Evolutionary conservation across 179 eudicot species (phyloP).

Genomic region (Beta lomatogona): DNA sequence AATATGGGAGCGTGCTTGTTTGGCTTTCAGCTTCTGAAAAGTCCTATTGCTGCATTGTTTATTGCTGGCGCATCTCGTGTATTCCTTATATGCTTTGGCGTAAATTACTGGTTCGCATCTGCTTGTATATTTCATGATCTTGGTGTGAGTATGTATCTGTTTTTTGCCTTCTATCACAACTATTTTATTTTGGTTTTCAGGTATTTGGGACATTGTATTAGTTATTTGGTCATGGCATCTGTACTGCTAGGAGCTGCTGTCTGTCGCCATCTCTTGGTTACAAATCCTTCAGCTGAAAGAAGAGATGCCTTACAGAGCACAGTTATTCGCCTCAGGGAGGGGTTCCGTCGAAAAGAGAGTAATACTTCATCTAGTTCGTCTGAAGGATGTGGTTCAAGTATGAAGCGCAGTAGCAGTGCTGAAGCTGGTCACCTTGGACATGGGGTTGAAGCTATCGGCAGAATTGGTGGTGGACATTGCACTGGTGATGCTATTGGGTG

Average conservation of each 20-base stretch:
- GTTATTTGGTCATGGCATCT: slow-evolving; percentile 95
- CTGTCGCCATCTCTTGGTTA: slow-evolving; percentile 83
- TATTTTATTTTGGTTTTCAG: slow-evolving; percentile 39
- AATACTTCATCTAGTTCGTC: slow-evolving; percentile 94
- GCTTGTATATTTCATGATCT: slow-evolving; percentile 6
- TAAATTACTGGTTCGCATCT: slow-evolving; percentile 84
- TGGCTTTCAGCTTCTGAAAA: slow-evolving; percentile 84
- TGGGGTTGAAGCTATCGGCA: slow-evolving; percentile 42
- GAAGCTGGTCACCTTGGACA: slow-evolving; percentile 87
- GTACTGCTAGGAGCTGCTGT: slow-evolving; percentile 97
- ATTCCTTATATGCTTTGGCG: slow-evolving; percentile 95
- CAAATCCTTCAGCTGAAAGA: slow-evolving; percentile 91
- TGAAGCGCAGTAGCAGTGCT: slow-evolving; percentile 96
- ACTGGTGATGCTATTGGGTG: slow-evolving; percentile 67
- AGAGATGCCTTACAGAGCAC: slow-evolving; percentile 96
- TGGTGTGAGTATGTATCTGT: background rate
- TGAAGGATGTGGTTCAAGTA: slow-evolving; percentile 91
- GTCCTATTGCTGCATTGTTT: slow-evolving; percentile 80
- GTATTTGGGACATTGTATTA: slow-evolving; percentile 95
- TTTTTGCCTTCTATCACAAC: slow-evolving; percentile 11
- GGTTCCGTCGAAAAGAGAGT: slow-evolving; percentile 85
- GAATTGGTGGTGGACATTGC: slow-evolving; percentile 47
- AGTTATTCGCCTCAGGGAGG: slow-evolving; percentile 95
- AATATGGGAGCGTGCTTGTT: slow-evolving; percentile 98
- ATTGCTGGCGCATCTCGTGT: slow-evolving; percentile 94